Base-by-base conservation (phyloP, 2,329 filamentous ascomycete genomes). In the Trichoderma gracile region DNA sequence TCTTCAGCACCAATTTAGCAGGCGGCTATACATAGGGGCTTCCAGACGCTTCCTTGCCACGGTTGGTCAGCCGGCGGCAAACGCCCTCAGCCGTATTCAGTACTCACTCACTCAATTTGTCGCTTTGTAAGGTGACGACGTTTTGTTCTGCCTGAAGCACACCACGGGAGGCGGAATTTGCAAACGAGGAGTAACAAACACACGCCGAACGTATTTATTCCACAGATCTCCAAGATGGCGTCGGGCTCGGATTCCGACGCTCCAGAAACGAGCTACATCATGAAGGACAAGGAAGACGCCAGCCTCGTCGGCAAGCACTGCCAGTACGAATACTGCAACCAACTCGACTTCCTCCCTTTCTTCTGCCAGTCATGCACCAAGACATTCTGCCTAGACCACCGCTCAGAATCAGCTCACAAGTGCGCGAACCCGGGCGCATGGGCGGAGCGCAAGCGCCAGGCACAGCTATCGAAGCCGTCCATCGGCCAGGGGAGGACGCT, bases 261-360 rank as follows among this genome's bases (percentile, higher is more conserved):
- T 66, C 75, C 78, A 61, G 79, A 81, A 68, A 82, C 81, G 54
- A 89, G 82, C 75, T 92, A 88, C 80, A 84, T 88, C 75, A 93
- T 93, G 89, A 83, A 89, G 73, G 84, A 87, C 72, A 84, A 78
- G 66, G 74, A 83, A 75, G 93, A 97, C 78, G 89, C 93, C 54
- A 89, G 91, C 71, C 85, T 93, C 25, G 89, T 98, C 71, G 95
- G 95, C 77, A 86, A 86, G 67, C 93, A 97, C 81, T 99, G 95
- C 84, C 88, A 97, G 77, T 89, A 91, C 78, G 82, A 89, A 69
- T 96, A 92, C 82, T 99, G 95, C 82, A 90, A 93, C 75, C 91
- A 95, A 74, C 90, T 98, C 66, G 95, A 98, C 78, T 98, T 99
- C 77, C 86, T 99, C 5, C 95, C 95, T 4, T 98, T 98, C 78